phyloP scores from a whole-genome alignment of 805 yeast genomes.

The Metschnikowia proteae region DNA sequence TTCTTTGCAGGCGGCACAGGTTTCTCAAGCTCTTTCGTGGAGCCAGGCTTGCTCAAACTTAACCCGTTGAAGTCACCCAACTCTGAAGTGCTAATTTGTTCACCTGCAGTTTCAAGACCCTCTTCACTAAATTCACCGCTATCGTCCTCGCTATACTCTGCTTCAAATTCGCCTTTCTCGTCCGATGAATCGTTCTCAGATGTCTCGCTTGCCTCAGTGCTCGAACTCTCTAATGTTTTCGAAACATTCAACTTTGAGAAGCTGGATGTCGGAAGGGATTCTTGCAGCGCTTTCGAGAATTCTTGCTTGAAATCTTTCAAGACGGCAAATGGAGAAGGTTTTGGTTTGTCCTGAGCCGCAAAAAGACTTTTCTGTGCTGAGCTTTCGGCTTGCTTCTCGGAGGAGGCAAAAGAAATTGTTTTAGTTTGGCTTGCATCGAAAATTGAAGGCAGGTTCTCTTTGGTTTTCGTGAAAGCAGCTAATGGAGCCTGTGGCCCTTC shows the following conservation, averaged over 20 bases:
- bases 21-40: not conserved
- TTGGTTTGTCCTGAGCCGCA: not conserved
- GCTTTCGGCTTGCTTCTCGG: not conserved
- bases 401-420: not conserved
- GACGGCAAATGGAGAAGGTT: slow-evolving; percentile 2
- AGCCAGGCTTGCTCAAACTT: not conserved
- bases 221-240: not conserved
- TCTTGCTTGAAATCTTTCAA: not conserved
- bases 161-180: not conserved
- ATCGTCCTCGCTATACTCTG: not conserved
- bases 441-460: no score
- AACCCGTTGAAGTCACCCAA: not conserved
- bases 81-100: not conserved
- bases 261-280: not conserved
- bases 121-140: not conserved
- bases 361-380: not conserved
- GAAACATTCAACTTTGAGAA: not conserved
- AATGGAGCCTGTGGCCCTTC: not conserved
- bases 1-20: not conserved
- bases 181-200: not conserved
- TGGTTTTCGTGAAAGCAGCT: no score
- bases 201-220: not conserved
- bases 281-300: not conserved
- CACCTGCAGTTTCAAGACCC: not conserved
- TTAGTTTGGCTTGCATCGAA: no score